phyloP scores from a whole-genome alignment of 345 rosid genomes.

The Citrus maxima region DNA sequence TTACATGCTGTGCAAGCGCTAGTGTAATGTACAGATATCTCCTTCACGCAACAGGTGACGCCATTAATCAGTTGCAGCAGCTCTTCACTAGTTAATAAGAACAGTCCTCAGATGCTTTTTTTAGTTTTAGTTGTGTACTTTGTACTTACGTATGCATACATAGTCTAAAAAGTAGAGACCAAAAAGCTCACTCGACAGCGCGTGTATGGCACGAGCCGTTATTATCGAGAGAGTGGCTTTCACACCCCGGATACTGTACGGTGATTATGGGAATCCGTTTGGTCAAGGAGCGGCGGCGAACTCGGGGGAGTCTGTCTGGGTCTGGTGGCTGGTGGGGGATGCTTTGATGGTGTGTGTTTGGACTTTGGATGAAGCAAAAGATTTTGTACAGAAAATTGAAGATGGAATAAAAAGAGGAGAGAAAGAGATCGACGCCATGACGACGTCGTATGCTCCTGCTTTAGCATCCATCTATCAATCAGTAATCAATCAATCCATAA shows the following conservation, averaged over 20 bases:
- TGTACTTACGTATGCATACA: too few relatives aligned
- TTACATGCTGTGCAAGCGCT: background rate
- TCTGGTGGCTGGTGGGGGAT: too few relatives aligned
- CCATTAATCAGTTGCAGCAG: too few relatives aligned
- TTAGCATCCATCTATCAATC: background rate
- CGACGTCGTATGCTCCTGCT: background rate
- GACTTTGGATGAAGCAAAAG: conserved; percentile 7
- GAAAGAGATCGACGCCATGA: conserved; percentile 1
- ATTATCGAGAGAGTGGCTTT: too few relatives aligned
- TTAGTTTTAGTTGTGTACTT: too few relatives aligned
- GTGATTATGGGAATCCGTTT: conserved; percentile 1
- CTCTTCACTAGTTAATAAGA: too few relatives aligned
- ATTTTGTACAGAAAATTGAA: background rate
- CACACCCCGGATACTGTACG: background rate
- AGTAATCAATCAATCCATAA: background rate
- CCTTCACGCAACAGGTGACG: conserved; percentile 18
- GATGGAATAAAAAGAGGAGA: background rate
- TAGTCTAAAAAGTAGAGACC: too few relatives aligned
- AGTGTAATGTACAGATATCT: background rate
- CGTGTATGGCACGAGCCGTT: background rate
- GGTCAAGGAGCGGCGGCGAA: background rate
- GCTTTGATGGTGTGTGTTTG: too few relatives aligned
- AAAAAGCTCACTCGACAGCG: background rate
- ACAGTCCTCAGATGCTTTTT: too few relatives aligned
- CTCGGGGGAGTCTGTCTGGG: background rate